Conservation (phyloP, 805 yeast genomes). For the Ogataea philodendri region DNA sequence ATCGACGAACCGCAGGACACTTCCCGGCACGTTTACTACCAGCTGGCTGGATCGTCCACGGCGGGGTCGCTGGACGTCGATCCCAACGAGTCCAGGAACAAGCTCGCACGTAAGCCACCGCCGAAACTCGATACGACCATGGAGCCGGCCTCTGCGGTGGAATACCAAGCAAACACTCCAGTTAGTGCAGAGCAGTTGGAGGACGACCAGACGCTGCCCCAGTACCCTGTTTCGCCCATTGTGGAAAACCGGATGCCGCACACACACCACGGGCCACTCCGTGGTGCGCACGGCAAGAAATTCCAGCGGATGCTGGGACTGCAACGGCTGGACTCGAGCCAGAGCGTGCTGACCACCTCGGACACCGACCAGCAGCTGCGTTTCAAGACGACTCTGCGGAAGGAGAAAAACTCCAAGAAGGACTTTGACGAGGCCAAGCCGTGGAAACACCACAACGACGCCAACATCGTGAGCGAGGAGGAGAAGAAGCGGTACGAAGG, state of each 20-base stretch:
- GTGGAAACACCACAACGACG: constrained; percentile 81
- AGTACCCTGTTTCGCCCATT: constrained; percentile 21
- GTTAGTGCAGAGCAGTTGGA: too few species aligned
- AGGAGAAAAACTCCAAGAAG: constrained; percentile 32
- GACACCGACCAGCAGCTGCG: constrained; percentile 33
- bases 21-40: constrained; percentile 3
- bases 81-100: too few species aligned
- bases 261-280: constrained; percentile 26
- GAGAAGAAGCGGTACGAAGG: constrained; percentile 92
- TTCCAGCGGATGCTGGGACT: constrained; percentile 25
- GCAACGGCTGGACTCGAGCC: constrained; percentile 16
- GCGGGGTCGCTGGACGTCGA: too few species aligned
- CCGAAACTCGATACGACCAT: too few species aligned
- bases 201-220: constrained; percentile 18
- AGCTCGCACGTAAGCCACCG: constrained; percentile 21
- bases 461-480: constrained; percentile 45
- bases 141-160: too few species aligned
- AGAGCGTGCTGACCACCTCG: constrained; percentile 1
- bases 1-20: constrained; percentile 4
- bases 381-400: constrained; percentile 52
- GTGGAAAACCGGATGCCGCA: constrained; percentile 18
- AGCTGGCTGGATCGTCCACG: too few species aligned
- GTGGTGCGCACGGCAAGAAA: constrained; percentile 24
- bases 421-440: constrained; percentile 86
- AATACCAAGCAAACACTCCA: too few species aligned